Conservation (phyloP, 2,329 filamentous ascomycete species). For the Botrytis deweyae region DNA sequence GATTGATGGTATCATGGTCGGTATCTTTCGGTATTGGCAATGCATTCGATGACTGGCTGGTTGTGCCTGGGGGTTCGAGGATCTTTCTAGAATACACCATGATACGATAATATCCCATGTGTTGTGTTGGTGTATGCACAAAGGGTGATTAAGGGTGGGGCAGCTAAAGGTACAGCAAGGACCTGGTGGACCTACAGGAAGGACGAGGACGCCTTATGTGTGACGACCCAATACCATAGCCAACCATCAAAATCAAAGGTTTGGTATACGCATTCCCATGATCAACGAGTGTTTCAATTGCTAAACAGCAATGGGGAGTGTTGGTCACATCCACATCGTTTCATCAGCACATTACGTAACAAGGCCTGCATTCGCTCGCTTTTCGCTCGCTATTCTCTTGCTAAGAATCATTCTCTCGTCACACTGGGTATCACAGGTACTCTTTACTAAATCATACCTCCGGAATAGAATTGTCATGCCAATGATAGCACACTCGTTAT, state of each 20-base stretch:
- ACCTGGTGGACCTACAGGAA: neutral
- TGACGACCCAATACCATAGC: neutral
- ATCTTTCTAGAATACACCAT: neutral
- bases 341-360: neutral
- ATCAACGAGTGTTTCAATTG: neutral
- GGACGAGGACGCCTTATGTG: neutral
- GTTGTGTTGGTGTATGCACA: neutral
- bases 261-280: neutral
- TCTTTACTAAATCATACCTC: neutral
- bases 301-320: neutral
- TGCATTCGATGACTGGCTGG: neutral
- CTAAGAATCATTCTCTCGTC: neutral
- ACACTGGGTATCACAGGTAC: neutral
- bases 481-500: neutral
- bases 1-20: neutral
- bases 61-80: neutral
- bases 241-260: neutral
- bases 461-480: neutral
- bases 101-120: neutral
- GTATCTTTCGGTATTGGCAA: neutral
- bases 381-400: neutral
- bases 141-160: neutral
- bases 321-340: neutral
- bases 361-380: neutral
- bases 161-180: conserved; percentile 1